phyloP scores from a whole-genome alignment of 2,329 filamentous ascomycete species.

The Penicillium sp. region DNA sequence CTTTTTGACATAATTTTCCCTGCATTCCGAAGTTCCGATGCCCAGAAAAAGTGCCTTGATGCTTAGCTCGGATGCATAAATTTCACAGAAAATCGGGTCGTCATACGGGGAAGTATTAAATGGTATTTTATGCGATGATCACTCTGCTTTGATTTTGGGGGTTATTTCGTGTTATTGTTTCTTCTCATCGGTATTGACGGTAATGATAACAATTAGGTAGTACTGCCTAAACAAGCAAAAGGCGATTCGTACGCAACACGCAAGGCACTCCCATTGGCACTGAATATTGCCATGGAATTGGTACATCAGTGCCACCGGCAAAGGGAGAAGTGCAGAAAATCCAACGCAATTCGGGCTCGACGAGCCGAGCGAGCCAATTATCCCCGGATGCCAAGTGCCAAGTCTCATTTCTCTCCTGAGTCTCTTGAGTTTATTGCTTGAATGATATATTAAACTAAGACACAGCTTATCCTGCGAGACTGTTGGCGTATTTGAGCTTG shows the following conservation, averaged over 20 bases:
- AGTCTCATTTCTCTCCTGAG: slow-evolving; percentile 6
- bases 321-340: neutral
- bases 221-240: neutral
- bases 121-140: neutral
- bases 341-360: slow-evolving; percentile 5
- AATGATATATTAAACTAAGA: slow-evolving; percentile 7
- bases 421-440: slow-evolving; percentile 12
- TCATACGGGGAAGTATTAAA: neutral
- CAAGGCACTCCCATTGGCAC: neutral
- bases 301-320: neutral
- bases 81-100: neutral
- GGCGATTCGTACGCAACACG: neutral
- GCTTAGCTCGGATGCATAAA: slow-evolving; percentile 3
- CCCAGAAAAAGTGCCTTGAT: neutral
- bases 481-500: slow-evolving; percentile 14
- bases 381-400: slow-evolving; percentile 20
- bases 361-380: slow-evolving; percentile 13
- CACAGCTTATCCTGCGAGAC: slow-evolving; percentile 10
- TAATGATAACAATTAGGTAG: neutral
- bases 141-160: neutral
- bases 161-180: neutral
- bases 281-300: neutral
- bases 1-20: neutral
- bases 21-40: neutral
- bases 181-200: neutral